These are phyloP conservation scores for Scedosporium aurantiacum DNA, from an alignment of 2,329 filamentous ascomycete species.

Conservation along the genomic window DNA sequence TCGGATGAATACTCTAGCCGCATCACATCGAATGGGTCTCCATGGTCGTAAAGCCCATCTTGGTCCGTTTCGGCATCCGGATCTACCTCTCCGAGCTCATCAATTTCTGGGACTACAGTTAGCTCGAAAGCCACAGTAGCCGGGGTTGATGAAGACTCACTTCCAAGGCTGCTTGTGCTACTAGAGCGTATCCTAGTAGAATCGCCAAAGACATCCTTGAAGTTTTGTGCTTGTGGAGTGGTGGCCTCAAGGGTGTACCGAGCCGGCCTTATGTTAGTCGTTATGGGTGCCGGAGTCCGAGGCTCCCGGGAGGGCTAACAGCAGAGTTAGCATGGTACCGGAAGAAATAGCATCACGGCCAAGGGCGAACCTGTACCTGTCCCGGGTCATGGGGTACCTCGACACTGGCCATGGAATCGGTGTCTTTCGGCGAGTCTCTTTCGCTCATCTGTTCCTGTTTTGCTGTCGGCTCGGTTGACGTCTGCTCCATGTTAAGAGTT, in stretches of 20 bases:
- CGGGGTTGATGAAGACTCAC: slow-evolving; percentile 35
- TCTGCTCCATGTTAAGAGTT: slow-evolving; percentile 21
- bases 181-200: slow-evolving; percentile 48
- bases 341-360: neutral
- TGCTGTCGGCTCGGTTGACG: slow-evolving; percentile 27
- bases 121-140: neutral
- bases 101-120: slow-evolving; percentile 34
- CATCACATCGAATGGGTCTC: neutral
- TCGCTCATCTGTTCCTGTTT: slow-evolving; percentile 23
- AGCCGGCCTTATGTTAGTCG: slow-evolving; percentile 59
- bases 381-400: neutral
- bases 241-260: slow-evolving; percentile 56
- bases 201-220: slow-evolving; percentile 58
- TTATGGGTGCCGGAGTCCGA: slow-evolving; percentile 58
- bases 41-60: slow-evolving; percentile 27
- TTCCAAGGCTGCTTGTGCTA: slow-evolving; percentile 65
- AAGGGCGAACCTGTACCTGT: neutral
- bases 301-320: slow-evolving; percentile 8
- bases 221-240: slow-evolving; percentile 74
- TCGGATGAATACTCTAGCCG: slow-evolving; percentile 25
- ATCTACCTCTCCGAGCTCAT: slow-evolving; percentile 26
- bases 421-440: slow-evolving; percentile 9
- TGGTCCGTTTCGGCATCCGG: slow-evolving; percentile 41
- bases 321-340: neutral
- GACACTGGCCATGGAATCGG: neutral